A percentile compares a stretch with the other conserved stretches of the same genome.
Conservation (phyloP, 495 filamentous ascomycete genomes). For the Aspergillus homomorphus region DNA sequence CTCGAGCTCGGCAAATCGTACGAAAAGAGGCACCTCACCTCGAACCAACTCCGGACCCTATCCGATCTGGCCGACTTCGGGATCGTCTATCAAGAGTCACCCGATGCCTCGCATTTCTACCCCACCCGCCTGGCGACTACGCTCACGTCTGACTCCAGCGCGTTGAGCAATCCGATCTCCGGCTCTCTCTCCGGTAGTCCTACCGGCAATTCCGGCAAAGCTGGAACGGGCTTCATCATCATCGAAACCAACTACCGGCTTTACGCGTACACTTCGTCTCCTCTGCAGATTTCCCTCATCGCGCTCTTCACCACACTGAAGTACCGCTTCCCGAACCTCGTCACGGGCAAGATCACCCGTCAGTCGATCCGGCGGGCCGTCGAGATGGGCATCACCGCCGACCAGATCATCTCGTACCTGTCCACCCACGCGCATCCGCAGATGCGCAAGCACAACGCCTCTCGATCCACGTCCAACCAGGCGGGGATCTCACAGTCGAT, state of each 20-base stretch:
- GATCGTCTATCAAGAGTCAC: conserved; percentile 71
- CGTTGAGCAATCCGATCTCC: conserved; percentile 44
- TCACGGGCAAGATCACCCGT: conserved; percentile 84
- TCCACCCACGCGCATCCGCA: conserved; percentile 88
- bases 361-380: conserved; percentile 83
- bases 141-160: conserved; percentile 76
- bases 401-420: conserved; percentile 90
- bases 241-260: conserved; percentile 98
- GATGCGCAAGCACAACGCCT: conserved; percentile 64
- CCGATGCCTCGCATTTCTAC: conserved; percentile 69
- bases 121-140: conserved; percentile 94
- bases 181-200: conserved; percentile 33
- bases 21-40: conserved; percentile 71
- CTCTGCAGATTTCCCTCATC: conserved; percentile 91
- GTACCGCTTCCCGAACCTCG: conserved; percentile 86
- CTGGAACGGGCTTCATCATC: conserved; percentile 78
- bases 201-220: conserved; percentile 33
- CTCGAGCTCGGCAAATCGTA: conserved; percentile 90
- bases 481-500: conserved; percentile 51
- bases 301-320: conserved; percentile 80
- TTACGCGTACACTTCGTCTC: conserved; percentile 93
- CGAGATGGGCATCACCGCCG: conserved; percentile 83
- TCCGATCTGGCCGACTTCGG: conserved; percentile 85
- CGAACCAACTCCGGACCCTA: conserved; percentile 81
- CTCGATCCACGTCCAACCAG: conserved; percentile 41